Evolutionary conservation across 148 eudicot genomes (phyloP), one percentile per base, ranked within the genome.

Genomic region (Silene uniflora): DNA sequence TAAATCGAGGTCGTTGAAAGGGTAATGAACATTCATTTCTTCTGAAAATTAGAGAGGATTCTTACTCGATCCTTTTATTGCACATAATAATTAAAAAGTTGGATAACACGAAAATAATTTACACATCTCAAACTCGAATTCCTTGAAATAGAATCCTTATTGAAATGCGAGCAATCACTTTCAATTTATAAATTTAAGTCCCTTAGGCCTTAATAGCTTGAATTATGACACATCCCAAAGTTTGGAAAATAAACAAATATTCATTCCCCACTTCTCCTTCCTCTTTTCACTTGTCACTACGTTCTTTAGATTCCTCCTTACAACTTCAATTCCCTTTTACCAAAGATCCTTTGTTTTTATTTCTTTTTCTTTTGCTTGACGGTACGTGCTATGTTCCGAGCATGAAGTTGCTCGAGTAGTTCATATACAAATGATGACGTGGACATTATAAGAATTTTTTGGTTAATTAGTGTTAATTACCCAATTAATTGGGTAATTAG

Each of bases 111-210:
- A 27, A 27, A 29, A 74, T 4, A 66, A 66, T 73, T 9, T 44
- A 44, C 58, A 44, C 32, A 69, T 44, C 29, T 25, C 25, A 69
- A 44, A 69, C 18, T 46, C 3, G 19, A 5, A 46, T 69, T 69
- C 59, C 58, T 69, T 46, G 35, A 69, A 46, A 47, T 46, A 62
- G 66, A 62, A 62, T 59, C 62, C 2, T n/a, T 67, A 67, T 78
- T 58, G 68, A 73, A 78, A 78, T 73, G 81, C 19, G 74, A 59
- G 67, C 74, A 9, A 77, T 77, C 79, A 18, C 79, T 77, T 23
- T 77, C 79, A 18, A 59, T 23, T 56, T 39, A 10, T 42, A 32
- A 19, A 63, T 35, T 22, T 56, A 62, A 62, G 29, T 68, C 39
- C 62, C 1, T 29, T 29, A 4, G 4, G 4, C n/a, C n/a, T n/a